phyloP scores from a whole-genome alignment of 2,329 filamentous ascomycete species.

The Calonectria multiphialidica region DNA sequence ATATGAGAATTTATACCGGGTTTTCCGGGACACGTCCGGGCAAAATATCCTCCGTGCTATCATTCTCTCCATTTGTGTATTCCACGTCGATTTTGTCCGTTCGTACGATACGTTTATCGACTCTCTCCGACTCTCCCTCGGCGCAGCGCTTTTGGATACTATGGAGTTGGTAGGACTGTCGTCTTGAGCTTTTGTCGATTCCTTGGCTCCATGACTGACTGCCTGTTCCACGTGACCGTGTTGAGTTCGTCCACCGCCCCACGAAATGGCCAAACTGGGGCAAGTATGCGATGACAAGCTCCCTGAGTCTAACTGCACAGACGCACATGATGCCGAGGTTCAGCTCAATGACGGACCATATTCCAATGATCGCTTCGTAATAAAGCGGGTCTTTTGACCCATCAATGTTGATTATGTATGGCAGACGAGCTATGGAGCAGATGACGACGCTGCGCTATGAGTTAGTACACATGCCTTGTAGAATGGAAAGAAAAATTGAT shows the following conservation, averaged over 20 bases:
- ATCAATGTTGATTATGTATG: neutral
- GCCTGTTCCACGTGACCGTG: neutral
- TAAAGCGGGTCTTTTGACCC: conserved; percentile 48
- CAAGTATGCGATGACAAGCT: conserved; percentile 25
- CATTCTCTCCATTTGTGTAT: neutral
- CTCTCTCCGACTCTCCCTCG: neutral
- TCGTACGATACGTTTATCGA: neutral
- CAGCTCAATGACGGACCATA: conserved; percentile 53
- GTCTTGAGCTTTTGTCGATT: neutral
- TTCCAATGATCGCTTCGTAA: conserved; percentile 40
- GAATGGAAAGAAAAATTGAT: neutral
- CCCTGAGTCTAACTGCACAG: conserved; percentile 47
- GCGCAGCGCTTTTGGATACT: neutral
- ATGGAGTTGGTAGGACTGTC: neutral
- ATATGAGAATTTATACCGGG: neutral
- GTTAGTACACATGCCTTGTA: neutral
- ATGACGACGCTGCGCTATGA: neutral
- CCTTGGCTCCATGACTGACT: neutral
- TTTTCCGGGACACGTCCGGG: neutral
- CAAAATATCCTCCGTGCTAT: neutral
- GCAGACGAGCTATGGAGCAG: neutral
- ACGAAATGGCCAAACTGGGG: neutral
- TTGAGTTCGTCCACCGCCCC: neutral
- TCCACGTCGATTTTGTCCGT: neutral
- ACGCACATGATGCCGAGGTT: conserved; percentile 53